Evolutionary conservation across 164 flowering plant genomes (phyloP), one percentile per base, ranked within the genome.

Genomic region (Saururus chinensis): DNA sequence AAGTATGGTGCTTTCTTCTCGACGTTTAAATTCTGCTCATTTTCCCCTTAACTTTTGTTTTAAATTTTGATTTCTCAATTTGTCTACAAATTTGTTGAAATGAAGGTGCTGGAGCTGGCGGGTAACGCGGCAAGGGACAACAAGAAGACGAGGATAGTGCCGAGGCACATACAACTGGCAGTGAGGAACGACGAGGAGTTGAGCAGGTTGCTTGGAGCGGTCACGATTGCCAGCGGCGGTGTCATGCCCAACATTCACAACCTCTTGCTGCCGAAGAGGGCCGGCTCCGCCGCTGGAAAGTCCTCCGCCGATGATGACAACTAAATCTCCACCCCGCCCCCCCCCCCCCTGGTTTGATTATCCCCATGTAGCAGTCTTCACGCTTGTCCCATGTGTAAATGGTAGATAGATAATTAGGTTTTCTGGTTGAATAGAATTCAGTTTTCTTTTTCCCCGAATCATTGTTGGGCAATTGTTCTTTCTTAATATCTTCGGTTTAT

Each of bases 191-290:
- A 89, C 30, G 96, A 89, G 67, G 96, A 86, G 66, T 72, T 86
- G 20, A 86, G 96, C 80, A 85, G 85, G 72, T 81, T 89, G 58
- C 79, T 89, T 3, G 96, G 96, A 0, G 80, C 81, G 52, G 96
- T 89, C 9, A 89, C 96, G 0, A 89, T 89, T 56, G 96, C 96
- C 13, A 87, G 85, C 62, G 93, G 96, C 19, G 96, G 96, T 42
- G 96, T 86, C 37, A 84, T 89, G 90, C 96, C 96, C 19, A 89
- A 89, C 76, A 89, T 89, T 51, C 96, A 89, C 76, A 82, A 82
- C 63, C 80, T 85, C 35, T 74, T 89, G 17, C 78, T 89, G 4
- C 96, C 96, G 0, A 89, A 86, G 82, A 86, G 86, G 67, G 19
- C 80, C 4, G 80, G 48, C 20, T 55, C 64, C 26, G 64, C 59